Conservation (phyloP, 1,139 yeast species). For the Yamadazyma siamensis region DNA sequence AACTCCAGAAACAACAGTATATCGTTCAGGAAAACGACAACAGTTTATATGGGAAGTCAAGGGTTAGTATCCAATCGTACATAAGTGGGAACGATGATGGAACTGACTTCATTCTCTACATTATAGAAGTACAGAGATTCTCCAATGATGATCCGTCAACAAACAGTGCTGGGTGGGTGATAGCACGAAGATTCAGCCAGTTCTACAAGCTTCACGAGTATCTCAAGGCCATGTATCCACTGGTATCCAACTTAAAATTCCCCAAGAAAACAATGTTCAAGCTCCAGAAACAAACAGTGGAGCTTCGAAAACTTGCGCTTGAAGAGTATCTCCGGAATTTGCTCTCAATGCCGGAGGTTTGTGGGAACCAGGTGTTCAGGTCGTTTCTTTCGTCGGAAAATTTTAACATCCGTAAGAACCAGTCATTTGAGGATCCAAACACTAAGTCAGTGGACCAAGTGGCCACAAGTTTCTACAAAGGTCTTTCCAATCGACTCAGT, state of each 20-base stretch:
- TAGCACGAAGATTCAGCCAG: constrained; percentile 84
- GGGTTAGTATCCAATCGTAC: constrained; percentile 63
- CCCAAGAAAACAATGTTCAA: constrained; percentile 67
- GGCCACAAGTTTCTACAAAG: constrained; percentile 43
- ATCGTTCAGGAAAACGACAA: constrained; percentile 81
- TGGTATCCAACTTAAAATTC: constrained; percentile 49
- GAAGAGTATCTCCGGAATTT: constrained; percentile 61
- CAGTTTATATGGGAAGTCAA: constrained; percentile 69
- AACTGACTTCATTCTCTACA: constrained; percentile 62
- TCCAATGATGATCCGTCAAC: constrained; percentile 40
- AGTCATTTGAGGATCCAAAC: constrained; percentile 23
- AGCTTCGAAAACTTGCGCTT: constrained; percentile 57
- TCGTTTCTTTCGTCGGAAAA: constrained; percentile 75
- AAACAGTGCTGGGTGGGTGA: constrained; percentile 79
- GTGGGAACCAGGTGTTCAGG: constrained; percentile 70
- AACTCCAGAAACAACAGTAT: constrained; percentile 74
- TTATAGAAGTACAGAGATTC: constrained; percentile 69
- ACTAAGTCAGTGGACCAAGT: constrained; percentile 28
- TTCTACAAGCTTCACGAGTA: constrained; percentile 71
- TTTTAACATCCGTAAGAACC: constrained; percentile 41
- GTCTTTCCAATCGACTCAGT: constrained; percentile 27
- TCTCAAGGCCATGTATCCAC: constrained; percentile 51
- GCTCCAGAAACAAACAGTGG: constrained; percentile 61
- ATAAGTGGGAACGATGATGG: constrained; percentile 57
- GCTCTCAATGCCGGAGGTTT: constrained; percentile 61